Evolutionary conservation across 768 basidiomycete genomes (phyloP), one percentile per base, ranked within the genome.

Genomic region (Amanita rubescens): DNA sequence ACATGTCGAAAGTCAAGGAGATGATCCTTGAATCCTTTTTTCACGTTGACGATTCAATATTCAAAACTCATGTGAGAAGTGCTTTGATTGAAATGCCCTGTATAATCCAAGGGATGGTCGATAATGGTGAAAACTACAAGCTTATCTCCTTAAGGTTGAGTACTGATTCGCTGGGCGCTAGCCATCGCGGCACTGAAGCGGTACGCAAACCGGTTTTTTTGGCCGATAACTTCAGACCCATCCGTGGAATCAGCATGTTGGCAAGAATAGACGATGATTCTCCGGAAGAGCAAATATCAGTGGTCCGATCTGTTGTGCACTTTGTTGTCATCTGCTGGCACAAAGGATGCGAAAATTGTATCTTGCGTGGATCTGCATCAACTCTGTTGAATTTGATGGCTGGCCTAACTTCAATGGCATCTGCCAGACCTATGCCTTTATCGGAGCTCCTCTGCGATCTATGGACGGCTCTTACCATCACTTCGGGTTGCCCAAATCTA

Each of bases 311-410:
- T 12, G 37, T 59, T 1, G 42, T 71, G 12, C 59, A 61, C 50
- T 69, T 77, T 51, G 55, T 74, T n/a, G 60, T 63, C 2, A 58
- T 75, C 24, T 52, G 72, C 20, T 71, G 69, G 69, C 59, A 67
- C 33, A 61, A 63, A 46, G 53, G 56, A 32, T 55, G 65, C 22
- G 56, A 58, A 38, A 43, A 20, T 30, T 49, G 30, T 46, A 32
- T 55, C 32, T 41, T 49, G 25, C 37, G 34, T n/a, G 41, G 33
- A 54, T 41, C 55, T 17, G 27, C 38, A 20, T 55, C 50, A 11
- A 53, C 55, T n/a, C 52, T 64, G 1, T 48, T 61, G 12, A 54
- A 49, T 20, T 57, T 57, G 20, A 25, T 34, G 10, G 32, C 51
- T 34, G 39, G 35, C 20, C 30, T 60, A 27, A 20, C 59, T 41